phyloP scores from a whole-genome alignment of 1,284 basidiomycete genomes.

The Sanghuangporus baumii region DNA sequence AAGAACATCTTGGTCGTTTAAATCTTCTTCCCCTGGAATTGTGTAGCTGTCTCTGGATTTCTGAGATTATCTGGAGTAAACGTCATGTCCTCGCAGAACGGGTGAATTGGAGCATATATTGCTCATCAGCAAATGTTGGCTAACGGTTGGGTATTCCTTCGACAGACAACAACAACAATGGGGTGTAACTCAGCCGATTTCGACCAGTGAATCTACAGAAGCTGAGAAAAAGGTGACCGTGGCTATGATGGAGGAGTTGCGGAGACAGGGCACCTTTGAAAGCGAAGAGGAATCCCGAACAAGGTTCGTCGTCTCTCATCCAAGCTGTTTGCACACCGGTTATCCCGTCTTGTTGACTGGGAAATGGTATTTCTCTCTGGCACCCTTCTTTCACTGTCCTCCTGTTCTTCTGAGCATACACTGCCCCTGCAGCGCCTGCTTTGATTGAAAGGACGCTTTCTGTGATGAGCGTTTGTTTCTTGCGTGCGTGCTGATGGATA shows the following conservation, averaged over 20 bases:
- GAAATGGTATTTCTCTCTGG: background rate
- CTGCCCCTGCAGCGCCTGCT: background rate
- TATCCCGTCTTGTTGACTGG: background rate
- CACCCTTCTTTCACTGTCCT: background rate
- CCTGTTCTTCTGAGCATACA: slow-evolving; percentile 12
- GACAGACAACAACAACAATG: slow-evolving; percentile 14
- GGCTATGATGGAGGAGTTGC: slow-evolving; percentile 85
- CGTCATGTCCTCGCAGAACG: slow-evolving; percentile 11
- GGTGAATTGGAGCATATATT: slow-evolving; percentile 5
- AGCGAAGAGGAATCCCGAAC: slow-evolving; percentile 83
- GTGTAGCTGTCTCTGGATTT: background rate
- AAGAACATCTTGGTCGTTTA: background rate
- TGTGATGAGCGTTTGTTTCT: background rate
- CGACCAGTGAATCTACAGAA: slow-evolving; percentile 67
- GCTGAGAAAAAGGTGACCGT: slow-evolving; percentile 79
- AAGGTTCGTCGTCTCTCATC: slow-evolving; percentile 55
- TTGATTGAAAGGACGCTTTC: background rate
- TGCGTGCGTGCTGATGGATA: background rate
- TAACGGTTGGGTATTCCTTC: background rate
- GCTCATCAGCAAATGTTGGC: background rate
- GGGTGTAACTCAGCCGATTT: slow-evolving; percentile 90
- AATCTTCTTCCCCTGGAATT: background rate
- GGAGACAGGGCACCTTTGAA: slow-evolving; percentile 86
- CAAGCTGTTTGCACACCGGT: slow-evolving; percentile 1
- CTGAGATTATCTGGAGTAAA: background rate